phyloP scores from a whole-genome alignment of 2,329 filamentous ascomycete genomes.

The Paracoccidioides lutzii region DNA sequence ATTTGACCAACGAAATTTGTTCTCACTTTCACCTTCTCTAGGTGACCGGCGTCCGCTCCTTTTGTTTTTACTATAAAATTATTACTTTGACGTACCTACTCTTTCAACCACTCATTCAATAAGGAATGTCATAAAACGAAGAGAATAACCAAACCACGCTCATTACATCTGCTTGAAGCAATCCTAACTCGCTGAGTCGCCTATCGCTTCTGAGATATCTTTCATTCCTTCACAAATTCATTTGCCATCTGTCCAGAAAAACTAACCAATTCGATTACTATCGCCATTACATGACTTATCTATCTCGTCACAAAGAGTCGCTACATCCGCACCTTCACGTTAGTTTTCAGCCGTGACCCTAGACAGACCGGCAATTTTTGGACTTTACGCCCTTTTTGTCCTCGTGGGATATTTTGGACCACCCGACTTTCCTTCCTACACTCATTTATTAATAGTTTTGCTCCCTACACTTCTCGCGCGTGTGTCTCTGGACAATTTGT shows the following conservation, averaged over 20 bases:
- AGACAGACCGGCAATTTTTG: not conserved
- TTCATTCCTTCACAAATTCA: not conserved
- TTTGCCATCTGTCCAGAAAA: not conserved
- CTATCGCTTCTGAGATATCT: not conserved
- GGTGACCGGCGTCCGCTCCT: constrained; percentile 1
- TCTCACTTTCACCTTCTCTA: not conserved
- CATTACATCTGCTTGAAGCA: constrained; percentile 2
- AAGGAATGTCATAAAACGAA: not conserved
- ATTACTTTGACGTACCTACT: too few relatives aligned
- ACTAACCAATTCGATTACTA: not conserved
- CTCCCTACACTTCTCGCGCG: not conserved
- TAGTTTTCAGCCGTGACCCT: not conserved
- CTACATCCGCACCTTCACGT: not conserved
- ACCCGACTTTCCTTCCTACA: not conserved
- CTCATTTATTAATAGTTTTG: not conserved
- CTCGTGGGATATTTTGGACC: not conserved
- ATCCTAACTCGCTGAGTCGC: too few relatives aligned
- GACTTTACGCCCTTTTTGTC: not conserved
- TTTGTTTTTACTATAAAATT: not conserved
- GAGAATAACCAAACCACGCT: not conserved
- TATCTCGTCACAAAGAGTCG: not conserved
- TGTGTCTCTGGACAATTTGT: not conserved
- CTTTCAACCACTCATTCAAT: not conserved
- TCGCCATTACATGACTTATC: not conserved
- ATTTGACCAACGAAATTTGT: not conserved